Evolutionary conservation across 176 grass and related monocot species (phyloP).

Genomic region (Poa pratensis): DNA sequence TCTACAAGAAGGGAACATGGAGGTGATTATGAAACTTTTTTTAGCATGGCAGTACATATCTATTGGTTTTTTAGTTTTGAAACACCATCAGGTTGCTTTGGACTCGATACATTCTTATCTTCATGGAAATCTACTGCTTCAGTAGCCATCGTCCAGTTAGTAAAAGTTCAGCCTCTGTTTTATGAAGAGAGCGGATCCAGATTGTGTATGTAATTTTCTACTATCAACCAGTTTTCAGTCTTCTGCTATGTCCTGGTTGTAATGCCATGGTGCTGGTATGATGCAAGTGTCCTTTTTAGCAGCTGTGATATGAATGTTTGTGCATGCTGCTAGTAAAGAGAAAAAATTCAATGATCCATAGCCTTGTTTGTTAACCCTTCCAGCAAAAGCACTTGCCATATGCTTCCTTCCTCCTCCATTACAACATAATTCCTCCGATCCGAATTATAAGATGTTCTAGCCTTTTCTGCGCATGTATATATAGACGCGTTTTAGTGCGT

Average conservation of each 20-base stretch:
- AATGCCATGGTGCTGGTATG: constrained; percentile 11
- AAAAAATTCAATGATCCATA: background rate
- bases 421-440: background rate
- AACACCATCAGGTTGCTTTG: background rate
- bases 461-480: too few species aligned
- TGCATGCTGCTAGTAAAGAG: background rate
- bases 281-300: background rate
- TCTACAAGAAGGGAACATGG: constrained; percentile 83
- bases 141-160: background rate
- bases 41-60: background rate
- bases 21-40: constrained; percentile 66
- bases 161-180: background rate
- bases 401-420: constrained; percentile 2
- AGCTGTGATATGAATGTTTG: constrained; percentile 1
- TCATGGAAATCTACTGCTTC: background rate
- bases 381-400: background rate
- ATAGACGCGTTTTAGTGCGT: too few species aligned
- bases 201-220: background rate
- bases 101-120: constrained; percentile 2
- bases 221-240: constrained; percentile 17
- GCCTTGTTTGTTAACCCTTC: background rate
- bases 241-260: background rate
- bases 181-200: background rate
- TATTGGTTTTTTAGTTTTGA: constrained; percentile 5
- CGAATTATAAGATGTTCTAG: too few species aligned